Evolutionary conservation across 2,329 filamentous ascomycete genomes (phyloP).

Genomic region (Aspergillus sojae): DNA sequence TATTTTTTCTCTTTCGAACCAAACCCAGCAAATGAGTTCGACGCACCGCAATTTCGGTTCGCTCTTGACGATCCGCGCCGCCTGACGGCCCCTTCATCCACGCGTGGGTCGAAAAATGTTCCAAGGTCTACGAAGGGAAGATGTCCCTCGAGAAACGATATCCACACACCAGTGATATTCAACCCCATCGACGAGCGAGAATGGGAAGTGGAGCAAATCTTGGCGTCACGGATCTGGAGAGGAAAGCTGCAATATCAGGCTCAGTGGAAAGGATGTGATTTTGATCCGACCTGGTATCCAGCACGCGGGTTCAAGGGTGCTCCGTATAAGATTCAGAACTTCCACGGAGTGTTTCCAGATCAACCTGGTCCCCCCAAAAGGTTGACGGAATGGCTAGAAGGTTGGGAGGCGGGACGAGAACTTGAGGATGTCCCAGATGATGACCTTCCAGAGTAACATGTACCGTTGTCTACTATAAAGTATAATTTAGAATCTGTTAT

Average conservation of each 20-base stretch:
- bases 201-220: conserved; percentile 13
- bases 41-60: conserved; percentile 25
- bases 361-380: conserved; percentile 14
- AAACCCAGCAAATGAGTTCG: not conserved
- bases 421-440: too few species aligned
- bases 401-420: too few species aligned
- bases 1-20: not conserved
- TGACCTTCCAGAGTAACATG: too few species aligned
- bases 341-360: conserved; percentile 11
- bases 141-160: too few species aligned
- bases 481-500: too few species aligned
- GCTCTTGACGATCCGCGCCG: too few species aligned
- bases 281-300: conserved; percentile 12
- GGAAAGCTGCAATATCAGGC: conserved; percentile 15
- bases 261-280: conserved; percentile 12
- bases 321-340: conserved; percentile 13
- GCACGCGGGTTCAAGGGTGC: conserved; percentile 10
- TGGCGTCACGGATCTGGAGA: conserved; percentile 12
- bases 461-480: too few species aligned
- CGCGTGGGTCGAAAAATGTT: too few species aligned
- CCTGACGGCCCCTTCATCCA: too few species aligned
- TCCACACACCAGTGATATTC: too few species aligned
- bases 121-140: too few species aligned
- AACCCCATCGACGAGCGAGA: conserved; percentile 1
- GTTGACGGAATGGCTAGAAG: too few species aligned